phyloP scores from a whole-genome alignment of 495 filamentous ascomycete species.

The Aeminium ludgeri region DNA sequence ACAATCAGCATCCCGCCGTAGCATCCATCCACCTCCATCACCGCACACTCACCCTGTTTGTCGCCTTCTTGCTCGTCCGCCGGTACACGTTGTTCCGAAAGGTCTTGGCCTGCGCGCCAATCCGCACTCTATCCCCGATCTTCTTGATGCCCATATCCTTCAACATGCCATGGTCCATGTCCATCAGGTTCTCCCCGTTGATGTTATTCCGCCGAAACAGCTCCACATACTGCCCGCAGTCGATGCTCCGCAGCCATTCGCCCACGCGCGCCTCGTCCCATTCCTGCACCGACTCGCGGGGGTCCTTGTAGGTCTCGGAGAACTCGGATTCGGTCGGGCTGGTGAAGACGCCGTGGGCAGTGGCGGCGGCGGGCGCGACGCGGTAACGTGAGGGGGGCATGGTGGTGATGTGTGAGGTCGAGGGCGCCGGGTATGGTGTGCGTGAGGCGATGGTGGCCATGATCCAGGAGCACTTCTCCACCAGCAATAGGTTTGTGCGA shows the following conservation, averaged over 20 bases:
- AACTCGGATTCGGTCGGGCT: conserved; percentile 93
- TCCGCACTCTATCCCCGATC: conserved; percentile 89
- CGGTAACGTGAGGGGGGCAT: conserved; percentile 22
- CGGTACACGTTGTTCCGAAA: conserved; percentile 70
- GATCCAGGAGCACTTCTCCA: neutral
- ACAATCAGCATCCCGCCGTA: conserved; percentile 14
- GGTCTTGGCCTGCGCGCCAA: conserved; percentile 79
- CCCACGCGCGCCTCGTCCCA: conserved; percentile 90
- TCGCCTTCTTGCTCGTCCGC: conserved; percentile 60
- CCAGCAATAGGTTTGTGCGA: too few relatives aligned
- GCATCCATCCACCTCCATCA: neutral
- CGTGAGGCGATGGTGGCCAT: conserved; percentile 87
- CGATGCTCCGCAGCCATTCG: conserved; percentile 77
- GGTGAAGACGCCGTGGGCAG: conserved; percentile 49
- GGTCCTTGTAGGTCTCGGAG: conserved; percentile 42
- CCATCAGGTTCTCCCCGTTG: conserved; percentile 87
- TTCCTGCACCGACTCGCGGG: conserved; percentile 13
- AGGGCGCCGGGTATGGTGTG: conserved; percentile 48
- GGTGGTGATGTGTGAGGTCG: conserved; percentile 29
- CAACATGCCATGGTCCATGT: conserved; percentile 89
- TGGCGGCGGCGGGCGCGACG: conserved; percentile 33
- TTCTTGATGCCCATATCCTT: conserved; percentile 99
- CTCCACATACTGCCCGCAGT: conserved; percentile 81
- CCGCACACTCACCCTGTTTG: conserved; percentile 46
- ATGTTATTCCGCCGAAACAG: conserved; percentile 89